phyloP scores from a whole-genome alignment of 192 early-diverging fungal genomes.

The Podila minutissima region DNA sequence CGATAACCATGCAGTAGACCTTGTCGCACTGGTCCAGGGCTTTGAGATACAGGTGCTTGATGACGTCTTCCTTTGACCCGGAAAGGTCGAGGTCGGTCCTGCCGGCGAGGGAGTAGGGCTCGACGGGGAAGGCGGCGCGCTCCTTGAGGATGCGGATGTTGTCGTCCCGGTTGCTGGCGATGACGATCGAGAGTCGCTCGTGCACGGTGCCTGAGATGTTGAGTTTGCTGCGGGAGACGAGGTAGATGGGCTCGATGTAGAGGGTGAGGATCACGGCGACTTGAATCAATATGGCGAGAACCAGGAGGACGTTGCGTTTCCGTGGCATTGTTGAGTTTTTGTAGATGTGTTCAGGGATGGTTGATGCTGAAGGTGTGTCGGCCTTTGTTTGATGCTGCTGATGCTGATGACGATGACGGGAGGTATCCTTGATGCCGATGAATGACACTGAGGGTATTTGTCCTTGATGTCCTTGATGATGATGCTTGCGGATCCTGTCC shows the following conservation, averaged over 20 bases:
- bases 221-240: slow-evolving; percentile 7
- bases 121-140: slow-evolving; percentile 3
- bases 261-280: slow-evolving; percentile 9
- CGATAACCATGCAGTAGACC: slow-evolving; percentile 17
- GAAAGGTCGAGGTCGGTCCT: slow-evolving; percentile 5
- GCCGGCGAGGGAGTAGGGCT: not conserved
- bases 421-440: no score
- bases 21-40: slow-evolving; percentile 14
- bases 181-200: slow-evolving; percentile 9
- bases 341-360: not conserved
- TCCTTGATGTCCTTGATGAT: no score
- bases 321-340: not conserved
- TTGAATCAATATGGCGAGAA: slow-evolving; percentile 1
- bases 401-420: no score
- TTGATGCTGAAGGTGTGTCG: not conserved
- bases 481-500: no score
- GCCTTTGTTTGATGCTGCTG: no score
- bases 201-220: slow-evolving; percentile 8
- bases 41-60: not conserved
- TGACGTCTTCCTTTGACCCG: slow-evolving; percentile 1
- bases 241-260: slow-evolving; percentile 10
- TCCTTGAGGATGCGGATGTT: slow-evolving; percentile 3
- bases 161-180: slow-evolving; percentile 8
- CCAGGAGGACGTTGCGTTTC: slow-evolving; percentile 1
- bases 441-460: no score